Base-by-base conservation (phyloP, 345 rosid species). In the Rhodomyrtus tomentosa region DNA sequence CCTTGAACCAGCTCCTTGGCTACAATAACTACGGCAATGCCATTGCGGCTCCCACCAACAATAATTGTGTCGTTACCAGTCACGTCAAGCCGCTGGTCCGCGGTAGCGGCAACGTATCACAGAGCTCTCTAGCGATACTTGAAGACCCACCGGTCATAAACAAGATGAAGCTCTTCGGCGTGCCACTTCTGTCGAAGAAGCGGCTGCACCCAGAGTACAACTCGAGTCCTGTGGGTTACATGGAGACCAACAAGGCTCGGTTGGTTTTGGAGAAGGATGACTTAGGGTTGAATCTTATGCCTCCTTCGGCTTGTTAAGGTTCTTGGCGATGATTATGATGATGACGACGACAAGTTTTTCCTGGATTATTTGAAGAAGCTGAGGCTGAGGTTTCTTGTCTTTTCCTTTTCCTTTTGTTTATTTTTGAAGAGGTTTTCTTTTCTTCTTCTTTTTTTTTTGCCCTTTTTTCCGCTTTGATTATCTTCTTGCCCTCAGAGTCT, bases 121-220 rank as follows among this genome's bases (percentile, higher is more conserved):
- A 91, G 52, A 89, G 92, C 84, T 86, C 92, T 40, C 55, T 92
- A 81, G 89, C 93, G 79, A 81, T 90, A 83, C 27, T 85, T 15
- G 88, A 88, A 87, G 92, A 90, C 53, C 80, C 50, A 38, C 40
- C 42, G 52, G 50, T 27, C 73, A 24, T 55, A 14, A 84, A 88
- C 88, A 94, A 92, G 83, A 93, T 92, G 3, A 96, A 93, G 90
- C 90, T 96, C 24, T 95, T 95, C 52, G 98, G 98, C 7, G 98
- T 95, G 73, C 89, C 96, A 14, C 59, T 83, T 82, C 84, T 88
- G 11, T 92, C 98, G 50, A 95, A 93, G 92, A 95, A 93, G 89
- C 92, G 98, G 85, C 81, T 90, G 86, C 93, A 93, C 88, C 90
- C 92, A 0, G 93, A 93, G 53, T 85, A 90, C 38, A 84, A 81